Evolutionary conservation across 148 eudicot species (phyloP), one percentile per base, ranked within the genome.

Genomic region (Fallopia convolvulus): DNA sequence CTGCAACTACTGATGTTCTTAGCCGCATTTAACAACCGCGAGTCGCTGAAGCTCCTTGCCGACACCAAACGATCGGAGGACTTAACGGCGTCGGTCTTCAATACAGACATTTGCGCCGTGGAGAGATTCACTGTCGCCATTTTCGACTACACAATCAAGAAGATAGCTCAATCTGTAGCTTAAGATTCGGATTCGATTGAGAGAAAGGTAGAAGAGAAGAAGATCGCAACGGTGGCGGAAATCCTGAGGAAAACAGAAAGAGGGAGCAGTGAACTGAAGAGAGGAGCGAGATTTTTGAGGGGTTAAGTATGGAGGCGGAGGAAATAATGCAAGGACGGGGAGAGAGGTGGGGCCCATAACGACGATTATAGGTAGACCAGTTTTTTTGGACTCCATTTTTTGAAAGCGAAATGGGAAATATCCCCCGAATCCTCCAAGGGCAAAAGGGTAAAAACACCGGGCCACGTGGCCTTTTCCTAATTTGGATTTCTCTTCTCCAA

Each of bases 61-160:
- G 72, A 68, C 0, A 33, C 2, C 72, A 68, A 39, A 14, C 72
- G 72, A 68, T 68, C 72, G 72, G 72, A 68, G 72, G 72, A 5
- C 20, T 36, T 68, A 39, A 23, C 72, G 44, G 72, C 44, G 15
- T 36, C 72, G 44, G 72, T 4, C 20, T 14, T 68, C 72, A 68
- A 68, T 46, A 36, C 17, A 39, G 72, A 68, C 44, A 39, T 36
- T 68, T 68, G 72, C 44, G 42, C 42, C 44, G 20, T 36, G 44
- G 72, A 14, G 44, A 68, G 44, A 68, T 68, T 68, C 44, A 33
- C 9, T 68, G 72, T 36, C n/a, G 72, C 72, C 72, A 68, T 68
- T 68, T 14, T 18, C 72, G 72, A 21, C 10, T 14, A 14, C 44
- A 21, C 42, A 39, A 68, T 12, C 72, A 36, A 32, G 20, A 4